Evolutionary conservation across 2,329 filamentous ascomycete genomes (phyloP).

Genomic region (Colletotrichum somersetense): DNA sequence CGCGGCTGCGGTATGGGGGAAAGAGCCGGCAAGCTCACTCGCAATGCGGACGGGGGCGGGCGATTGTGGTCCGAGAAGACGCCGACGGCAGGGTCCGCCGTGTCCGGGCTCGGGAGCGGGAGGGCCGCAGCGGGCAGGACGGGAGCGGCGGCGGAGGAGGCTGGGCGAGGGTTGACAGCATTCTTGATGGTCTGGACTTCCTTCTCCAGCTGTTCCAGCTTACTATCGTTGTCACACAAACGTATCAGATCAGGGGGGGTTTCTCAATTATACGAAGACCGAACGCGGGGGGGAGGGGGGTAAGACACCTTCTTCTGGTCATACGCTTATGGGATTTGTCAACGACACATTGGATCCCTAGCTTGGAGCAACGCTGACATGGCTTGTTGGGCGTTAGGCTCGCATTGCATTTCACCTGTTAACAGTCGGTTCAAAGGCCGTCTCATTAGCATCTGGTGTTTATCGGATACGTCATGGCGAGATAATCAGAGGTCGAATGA

Average conservation of each 20-base stretch:
- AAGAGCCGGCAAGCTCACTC: conserved; percentile 36
- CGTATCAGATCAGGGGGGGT: conserved; percentile 19
- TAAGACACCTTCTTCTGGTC: conserved; percentile 57
- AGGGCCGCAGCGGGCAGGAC: conserved; percentile 18
- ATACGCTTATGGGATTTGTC: conserved; percentile 62
- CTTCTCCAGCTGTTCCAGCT: conserved; percentile 58
- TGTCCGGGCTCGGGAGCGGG: conserved; percentile 48
- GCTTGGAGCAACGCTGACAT: conserved; percentile 60
- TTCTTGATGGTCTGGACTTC: conserved; percentile 43
- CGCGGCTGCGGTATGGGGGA: conserved; percentile 30
- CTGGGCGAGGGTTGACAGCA: conserved; percentile 52
- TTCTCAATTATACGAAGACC: not conserved
- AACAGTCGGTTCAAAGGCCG: conserved; percentile 10
- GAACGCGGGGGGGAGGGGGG: not conserved
- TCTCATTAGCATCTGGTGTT: conserved; percentile 9
- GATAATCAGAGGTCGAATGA: not conserved
- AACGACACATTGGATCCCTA: conserved; percentile 58
- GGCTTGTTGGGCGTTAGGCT: conserved; percentile 55
- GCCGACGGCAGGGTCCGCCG: conserved; percentile 42
- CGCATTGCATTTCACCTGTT: conserved; percentile 60
- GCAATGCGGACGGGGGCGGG: conserved; percentile 35
- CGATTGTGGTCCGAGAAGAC: conserved; percentile 43
- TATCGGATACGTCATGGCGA: not conserved
- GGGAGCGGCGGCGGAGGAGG: conserved; percentile 26
- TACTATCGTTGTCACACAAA: conserved; percentile 52